These are phyloP conservation scores for Suhomyces sp. DNA, from an alignment of 805 yeast species.

Conservation along the genomic window DNA sequence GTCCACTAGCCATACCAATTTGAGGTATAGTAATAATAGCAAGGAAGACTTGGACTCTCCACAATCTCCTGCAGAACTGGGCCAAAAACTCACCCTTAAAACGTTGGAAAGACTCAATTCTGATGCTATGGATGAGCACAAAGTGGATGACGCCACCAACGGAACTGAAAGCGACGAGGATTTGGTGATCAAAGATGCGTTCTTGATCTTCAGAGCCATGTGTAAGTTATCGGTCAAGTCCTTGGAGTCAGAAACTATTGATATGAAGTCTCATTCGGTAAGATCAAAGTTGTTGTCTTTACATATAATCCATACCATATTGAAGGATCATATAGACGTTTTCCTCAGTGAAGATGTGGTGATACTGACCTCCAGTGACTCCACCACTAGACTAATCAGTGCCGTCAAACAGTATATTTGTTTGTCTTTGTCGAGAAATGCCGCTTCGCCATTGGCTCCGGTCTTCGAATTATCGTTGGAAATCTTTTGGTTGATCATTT, in stretches of 20 bases:
- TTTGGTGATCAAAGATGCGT: slow-evolving; percentile 81
- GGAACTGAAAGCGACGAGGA: slow-evolving; percentile 58
- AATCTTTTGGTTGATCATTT: slow-evolving; percentile 85
- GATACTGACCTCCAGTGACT: slow-evolving; percentile 47
- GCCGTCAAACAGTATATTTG: slow-evolving; percentile 84
- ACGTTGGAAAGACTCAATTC: slow-evolving; percentile 56
- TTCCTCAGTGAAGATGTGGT: slow-evolving; percentile 61
- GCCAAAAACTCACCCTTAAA: slow-evolving; percentile 51
- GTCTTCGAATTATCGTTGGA: slow-evolving; percentile 90
- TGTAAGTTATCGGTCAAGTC: slow-evolving; percentile 86
- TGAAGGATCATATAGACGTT: slow-evolving; percentile 80
- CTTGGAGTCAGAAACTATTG: slow-evolving; percentile 71
- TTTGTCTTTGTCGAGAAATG: slow-evolving; percentile 80
- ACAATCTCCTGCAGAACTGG: slow-evolving; percentile 10
- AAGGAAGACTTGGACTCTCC: slow-evolving; percentile 9
- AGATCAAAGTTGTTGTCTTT: slow-evolving; percentile 87
- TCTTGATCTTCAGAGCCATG: slow-evolving; percentile 89
- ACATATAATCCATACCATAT: slow-evolving; percentile 81
- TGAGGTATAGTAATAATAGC: slow-evolving; percentile 16
- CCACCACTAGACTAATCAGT: slow-evolving; percentile 62
- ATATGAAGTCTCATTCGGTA: slow-evolving; percentile 87
- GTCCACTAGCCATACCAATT: slow-evolving; percentile 17
- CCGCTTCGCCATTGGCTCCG: slow-evolving; percentile 87
- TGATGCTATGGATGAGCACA: slow-evolving; percentile 48
- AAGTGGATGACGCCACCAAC: slow-evolving; percentile 36